Evolutionary conservation across 805 yeast species (phyloP).

Genomic region (Candida pseudofarinosa): DNA sequence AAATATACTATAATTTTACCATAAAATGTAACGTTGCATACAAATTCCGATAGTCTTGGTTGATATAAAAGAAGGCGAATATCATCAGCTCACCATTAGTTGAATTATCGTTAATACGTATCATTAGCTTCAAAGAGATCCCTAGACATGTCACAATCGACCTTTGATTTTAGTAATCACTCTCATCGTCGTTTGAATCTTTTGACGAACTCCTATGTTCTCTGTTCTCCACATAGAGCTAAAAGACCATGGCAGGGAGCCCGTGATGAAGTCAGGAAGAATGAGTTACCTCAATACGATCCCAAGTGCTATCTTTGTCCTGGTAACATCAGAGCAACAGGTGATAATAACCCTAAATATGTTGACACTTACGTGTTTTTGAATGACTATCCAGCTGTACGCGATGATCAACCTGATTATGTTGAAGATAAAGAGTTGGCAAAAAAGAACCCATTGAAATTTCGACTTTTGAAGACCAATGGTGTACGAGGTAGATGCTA

Average conservation of each 20-base stretch:
- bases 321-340: constrained; percentile 62
- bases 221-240: constrained; percentile 74
- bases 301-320: constrained; percentile 71
- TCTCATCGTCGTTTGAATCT: constrained; percentile 72
- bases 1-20: background rate
- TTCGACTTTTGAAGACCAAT: constrained; percentile 47
- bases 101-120: too few relatives aligned
- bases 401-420: constrained; percentile 49
- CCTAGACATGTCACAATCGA: constrained; percentile 2
- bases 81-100: too few relatives aligned
- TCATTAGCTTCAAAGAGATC: too few relatives aligned
- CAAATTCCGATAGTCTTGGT: background rate
- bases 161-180: constrained; percentile 50
- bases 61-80: background rate
- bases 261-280: constrained; percentile 46
- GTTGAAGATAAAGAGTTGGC: constrained; percentile 13
- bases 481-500: constrained; percentile 66
- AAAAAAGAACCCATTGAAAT: constrained; percentile 23
- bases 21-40: constrained; percentile 7
- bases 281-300: constrained; percentile 52
- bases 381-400: constrained; percentile 72
- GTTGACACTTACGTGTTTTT: constrained; percentile 54
- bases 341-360: constrained; percentile 55
- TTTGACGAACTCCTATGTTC: constrained; percentile 60
- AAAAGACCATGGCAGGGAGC: constrained; percentile 83